Evolutionary conservation across 441 rosid genomes (phyloP).

Genomic region (Erodium trifolium): DNA sequence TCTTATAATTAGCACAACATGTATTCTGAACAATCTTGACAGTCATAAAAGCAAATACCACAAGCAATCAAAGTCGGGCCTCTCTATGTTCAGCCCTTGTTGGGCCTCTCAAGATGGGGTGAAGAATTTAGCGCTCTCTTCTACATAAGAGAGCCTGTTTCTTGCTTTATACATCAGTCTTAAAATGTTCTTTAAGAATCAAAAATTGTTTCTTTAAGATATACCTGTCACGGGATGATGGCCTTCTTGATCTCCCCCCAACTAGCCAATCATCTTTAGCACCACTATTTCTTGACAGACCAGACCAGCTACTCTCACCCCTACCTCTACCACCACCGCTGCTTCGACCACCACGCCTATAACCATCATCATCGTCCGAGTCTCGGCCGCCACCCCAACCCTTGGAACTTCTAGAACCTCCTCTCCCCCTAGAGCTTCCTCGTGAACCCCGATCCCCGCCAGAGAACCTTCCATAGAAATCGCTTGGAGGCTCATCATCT

Average conservation of each 20-base stretch:
- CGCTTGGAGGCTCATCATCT: constrained; percentile 85
- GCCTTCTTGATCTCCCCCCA: constrained; percentile 55
- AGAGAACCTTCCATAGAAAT: constrained; percentile 75
- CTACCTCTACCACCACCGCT: neutral
- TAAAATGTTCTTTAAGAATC: no score
- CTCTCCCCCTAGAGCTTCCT: constrained; percentile 24
- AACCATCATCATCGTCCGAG: constrained; percentile 28
- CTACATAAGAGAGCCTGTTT: no score
- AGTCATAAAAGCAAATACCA: no score
- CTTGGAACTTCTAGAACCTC: constrained; percentile 45
- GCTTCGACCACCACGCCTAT: constrained; percentile 38
- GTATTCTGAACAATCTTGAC: no score
- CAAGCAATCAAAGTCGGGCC: no score
- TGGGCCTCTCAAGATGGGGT: no score
- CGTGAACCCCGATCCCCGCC: constrained; percentile 41
- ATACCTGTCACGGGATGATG: constrained; percentile 57
- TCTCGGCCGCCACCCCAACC: constrained; percentile 41
- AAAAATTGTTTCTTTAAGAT: neutral
- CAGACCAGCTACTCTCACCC: constrained; percentile 37
- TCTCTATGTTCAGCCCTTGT: no score
- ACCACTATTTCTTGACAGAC: constrained; percentile 40
- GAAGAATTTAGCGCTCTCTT: no score
- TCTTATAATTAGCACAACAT: no score
- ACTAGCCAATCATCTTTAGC: constrained; percentile 56
- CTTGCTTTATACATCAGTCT: no score